phyloP scores from a whole-genome alignment of 352 stramenopile genomes.

The Phytophthora hybrid region DNA sequence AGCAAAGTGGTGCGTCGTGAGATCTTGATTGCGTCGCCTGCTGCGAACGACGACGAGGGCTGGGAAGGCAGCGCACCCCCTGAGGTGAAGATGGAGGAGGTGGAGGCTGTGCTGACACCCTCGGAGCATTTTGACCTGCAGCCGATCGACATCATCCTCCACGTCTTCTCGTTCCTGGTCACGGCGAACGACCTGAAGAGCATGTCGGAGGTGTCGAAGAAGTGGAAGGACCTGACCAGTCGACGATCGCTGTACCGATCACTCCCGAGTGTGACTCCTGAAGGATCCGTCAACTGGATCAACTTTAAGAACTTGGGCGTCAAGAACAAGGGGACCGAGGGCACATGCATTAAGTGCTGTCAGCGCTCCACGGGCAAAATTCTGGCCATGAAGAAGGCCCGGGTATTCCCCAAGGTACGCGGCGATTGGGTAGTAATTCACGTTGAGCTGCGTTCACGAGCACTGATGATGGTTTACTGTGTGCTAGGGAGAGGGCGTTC shows the following conservation, averaged over 20 bases:
- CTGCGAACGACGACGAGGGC: slow-evolving; percentile 81
- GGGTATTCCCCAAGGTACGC: slow-evolving; percentile 86
- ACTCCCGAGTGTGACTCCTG: slow-evolving; percentile 66
- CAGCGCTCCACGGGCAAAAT: slow-evolving; percentile 87
- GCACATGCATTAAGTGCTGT: slow-evolving; percentile 88
- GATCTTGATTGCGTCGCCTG: slow-evolving; percentile 86
- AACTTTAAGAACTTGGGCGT: slow-evolving; percentile 92
- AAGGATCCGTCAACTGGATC: slow-evolving; percentile 87
- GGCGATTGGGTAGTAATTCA: not conserved
- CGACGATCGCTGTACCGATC: slow-evolving; percentile 75
- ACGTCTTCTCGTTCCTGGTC: slow-evolving; percentile 89
- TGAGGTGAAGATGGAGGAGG: slow-evolving; percentile 51
- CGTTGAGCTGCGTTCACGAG: not conserved
- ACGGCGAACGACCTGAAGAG: slow-evolving; percentile 72
- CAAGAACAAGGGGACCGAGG: slow-evolving; percentile 92
- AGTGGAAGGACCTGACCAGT: slow-evolving; percentile 84
- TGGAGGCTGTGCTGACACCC: slow-evolving; percentile 43
- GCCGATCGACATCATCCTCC: slow-evolving; percentile 88
- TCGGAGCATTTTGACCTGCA: slow-evolving; percentile 87
- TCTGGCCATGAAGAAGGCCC: slow-evolving; percentile 90
- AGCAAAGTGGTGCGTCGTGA: slow-evolving; percentile 88
- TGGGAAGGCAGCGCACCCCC: slow-evolving; percentile 53
- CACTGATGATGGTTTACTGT: slow-evolving; percentile 11
- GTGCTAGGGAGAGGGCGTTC: slow-evolving; percentile 85
- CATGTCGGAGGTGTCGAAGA: slow-evolving; percentile 81